Base-by-base conservation (phyloP, 2,329 filamentous ascomycete genomes). In the Pseudocercospora pini-densiflorae region DNA sequence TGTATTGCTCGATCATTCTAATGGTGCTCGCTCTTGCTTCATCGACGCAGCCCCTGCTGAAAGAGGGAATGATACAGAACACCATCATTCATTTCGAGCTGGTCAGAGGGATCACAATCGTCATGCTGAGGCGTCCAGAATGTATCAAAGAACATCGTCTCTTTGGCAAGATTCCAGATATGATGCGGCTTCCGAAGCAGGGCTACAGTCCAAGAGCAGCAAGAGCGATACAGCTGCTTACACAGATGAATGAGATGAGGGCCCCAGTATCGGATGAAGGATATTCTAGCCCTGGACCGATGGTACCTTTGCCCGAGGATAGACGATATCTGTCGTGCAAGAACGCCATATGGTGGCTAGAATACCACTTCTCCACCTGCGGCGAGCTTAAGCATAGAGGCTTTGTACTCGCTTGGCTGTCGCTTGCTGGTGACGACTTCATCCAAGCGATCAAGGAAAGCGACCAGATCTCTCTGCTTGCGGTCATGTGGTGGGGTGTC, bases 11-110 rank as follows among this genome's bases (percentile, higher is more conserved):
- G 2, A 58, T 69, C 8, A 19, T 69, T 10, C 49, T 69, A 19
- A 64, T 64, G 63, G 64, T 69, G 1, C 57, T 69, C 8, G 67
- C 67, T 3, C 43, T 69, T 27, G 67, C 67, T 14, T 69, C 67
- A 5, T 60, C 64, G 10, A 66, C 67, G 7, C 59, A 64, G 27
- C 59, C 64, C 6, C 36, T 61, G 14, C 36, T 66, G 54, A 29
- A 59, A 43, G 67, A 62, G 12, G 63, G 67, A 9, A 66, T 63
- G 57, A 60, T 68, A 47, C 40, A 66, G 8, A 59, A 68, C 14
- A 64, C 61, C 7, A 31, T 66, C 9, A 51, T 63, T 3, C 61
- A 68, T 31, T 63, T 63, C n/a, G 63, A 68, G 57, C 61, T 68
- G 23, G 61, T 68, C 9, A 29, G 63, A 29, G 67, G 67, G 5